Base-by-base conservation (phyloP, 371 early-diverging fungal species). In the Saksenaea oblongispora region DNA sequence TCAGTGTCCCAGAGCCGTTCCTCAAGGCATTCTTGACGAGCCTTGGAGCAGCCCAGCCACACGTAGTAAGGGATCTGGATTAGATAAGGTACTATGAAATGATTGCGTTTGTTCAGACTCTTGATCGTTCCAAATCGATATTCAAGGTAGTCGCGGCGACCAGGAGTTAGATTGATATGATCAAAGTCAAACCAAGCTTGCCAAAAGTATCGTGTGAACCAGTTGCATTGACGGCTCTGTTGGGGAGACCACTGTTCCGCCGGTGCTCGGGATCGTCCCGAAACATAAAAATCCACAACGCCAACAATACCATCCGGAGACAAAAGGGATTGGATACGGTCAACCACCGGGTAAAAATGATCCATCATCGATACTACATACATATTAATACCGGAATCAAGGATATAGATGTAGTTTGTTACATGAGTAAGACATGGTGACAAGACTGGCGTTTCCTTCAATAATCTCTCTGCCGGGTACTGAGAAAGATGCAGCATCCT, bases 51-150 rank as follows among this genome's bases (percentile, higher is more conserved):
- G 31, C 93, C 95, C 7, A 94, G 70, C 90, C 91, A 94, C 42
- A 94, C 77, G 66, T 94, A 94, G 78, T 90, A 94, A 0, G 95
- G 95, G 64, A 94, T 93, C 70, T 90, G 88, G 28, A 92, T 81
- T 37, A 88, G 8, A 56, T 87, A 85, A 17, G 92, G 92, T 2
- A 88, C 53, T 31, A 93, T 67, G 67, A 93, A 89, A 64, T 87
- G 88, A 72, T 94, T 94, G 44, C 89, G 84, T 26, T 82, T 83
- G 67, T 88, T 91, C 59, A 91, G 74, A 0, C 81, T 80, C 70
- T 93, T 93, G 73, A 90, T 80, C 18, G 93, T 89, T 61, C 79
- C 84, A 82, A 94, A 91, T 60, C 82, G 85, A 81, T 91, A 88
- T 71, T 94, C 95, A 34, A 94, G 77, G 63, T 94, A 94, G 62